Evolutionary conservation across 345 rosid species (phyloP), one percentile per base, ranked within the genome.

Genomic region (Gynandropsis gynandra): DNA sequence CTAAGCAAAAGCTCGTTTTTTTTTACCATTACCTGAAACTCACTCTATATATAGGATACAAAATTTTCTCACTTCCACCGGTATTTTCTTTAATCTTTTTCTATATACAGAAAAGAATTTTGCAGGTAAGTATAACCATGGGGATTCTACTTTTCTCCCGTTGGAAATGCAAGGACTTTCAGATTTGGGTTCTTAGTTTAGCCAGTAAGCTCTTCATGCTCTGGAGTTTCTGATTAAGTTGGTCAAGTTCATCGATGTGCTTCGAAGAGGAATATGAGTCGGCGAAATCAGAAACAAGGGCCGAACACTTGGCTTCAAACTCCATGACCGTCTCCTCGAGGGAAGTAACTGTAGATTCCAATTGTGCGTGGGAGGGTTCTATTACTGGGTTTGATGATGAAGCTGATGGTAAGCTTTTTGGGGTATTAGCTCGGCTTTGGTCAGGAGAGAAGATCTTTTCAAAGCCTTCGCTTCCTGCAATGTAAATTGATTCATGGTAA

Each of bases 401-500:
- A 19, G 79, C 63, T 49, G 56, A 68, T 36, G 51, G 68, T 36
- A 53, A 45, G 37, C 74, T 76, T 59, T 65, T 41, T 46, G 75
- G 70, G 67, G 67, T 77, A 50, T 58, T 67, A 10, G 57, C 72
- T 55, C 72, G 53, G 65, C 79, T 71, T 7, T 67, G 76, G 48
- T 63, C 76, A 10, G 88, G 71, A 14, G 88, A 70, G 70, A 83
- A 79, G 42, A 92, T 80, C 63, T 75, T 80, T 67, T 85, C 90
- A 19, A 92, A 76, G 14, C 98, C 80, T 51, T 80, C 88, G 33
- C 76, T 82, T 65, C 98, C 98, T 92, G 80, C 66, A 80, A 42
- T 21, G 44, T 55, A 7, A 7, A 50, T 21, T 14, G 49, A 45
- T 50, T 43, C 34, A 16, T 16, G n/a, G 16, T 29, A 15, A 44